Evolutionary conservation across 805 yeast species (phyloP), one percentile per base, ranked within the genome.

Genomic region (Tetrapisispora iriomotensis): DNA sequence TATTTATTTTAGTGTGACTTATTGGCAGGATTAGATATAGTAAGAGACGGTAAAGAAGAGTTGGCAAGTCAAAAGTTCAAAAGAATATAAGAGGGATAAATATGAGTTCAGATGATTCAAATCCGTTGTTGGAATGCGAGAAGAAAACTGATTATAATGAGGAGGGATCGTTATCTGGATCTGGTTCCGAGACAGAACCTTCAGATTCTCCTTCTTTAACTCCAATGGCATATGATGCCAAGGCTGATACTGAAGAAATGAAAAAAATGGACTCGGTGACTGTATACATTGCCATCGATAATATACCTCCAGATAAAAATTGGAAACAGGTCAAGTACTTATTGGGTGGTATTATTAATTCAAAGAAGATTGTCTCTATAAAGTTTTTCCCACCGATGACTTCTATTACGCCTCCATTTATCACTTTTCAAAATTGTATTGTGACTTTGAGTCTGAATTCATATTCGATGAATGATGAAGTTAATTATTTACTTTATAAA

Each of bases 241-340:
- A 14, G 18, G 19, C 14, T 14, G 15, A 34, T 14, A 22, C 17
- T 15, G 15, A 15, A 8, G 22, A 8, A 9, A 5, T 31, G 20
- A 5, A 19, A 18, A 37, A 17, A 27, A 30, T 14, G 15, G 12
- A 18, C 12, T 29, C 18, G 7, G 9, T 4, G 23, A 30, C 38
- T 2, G 38, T 45, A 3, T 21, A 39, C 32, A 40, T 58, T 23
- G 46, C 55, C 38, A 50, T 59, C 14, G 62, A 59, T 39, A 58
- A 59, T 44, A 34, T 59, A 20, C 64, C 64, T 23, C 61, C 60
- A 20, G 57, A 56, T 10, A 57, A 59, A 43, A 51, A 46, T 21
- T 59, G 64, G 64, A 53, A 54, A 34, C 59, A 59, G 36, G 49
- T 59, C 13, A 53, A 53, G 37, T 59, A 59, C 41, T 42, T 58